Evolutionary conservation across 495 filamentous ascomycete genomes (phyloP).

Genomic region (Penicillium herquei): DNA sequence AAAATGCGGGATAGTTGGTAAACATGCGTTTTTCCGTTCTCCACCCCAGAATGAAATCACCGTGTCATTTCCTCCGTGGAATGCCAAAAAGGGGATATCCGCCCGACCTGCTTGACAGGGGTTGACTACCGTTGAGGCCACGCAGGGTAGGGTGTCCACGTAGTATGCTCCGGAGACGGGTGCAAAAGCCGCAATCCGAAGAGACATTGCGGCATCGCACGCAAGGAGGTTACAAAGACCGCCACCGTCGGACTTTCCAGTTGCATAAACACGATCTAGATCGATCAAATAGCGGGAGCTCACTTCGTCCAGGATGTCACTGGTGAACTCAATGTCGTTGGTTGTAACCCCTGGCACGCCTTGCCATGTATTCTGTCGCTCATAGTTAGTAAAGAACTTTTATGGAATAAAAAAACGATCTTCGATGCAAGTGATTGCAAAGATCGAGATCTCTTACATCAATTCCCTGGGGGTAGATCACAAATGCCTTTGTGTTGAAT

Average conservation of each 20-base stretch:
- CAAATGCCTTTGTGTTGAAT: background rate
- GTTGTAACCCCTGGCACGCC: constrained; percentile 1
- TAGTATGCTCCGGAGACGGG: constrained; percentile 5
- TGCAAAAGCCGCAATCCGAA: constrained; percentile 1
- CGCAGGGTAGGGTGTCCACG: background rate
- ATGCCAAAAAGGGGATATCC: background rate
- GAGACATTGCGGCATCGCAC: background rate
- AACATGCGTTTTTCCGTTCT: constrained; percentile 1
- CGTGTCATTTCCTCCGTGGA: constrained; percentile 6
- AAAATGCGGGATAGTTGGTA: constrained; percentile 5
- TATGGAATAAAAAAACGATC: background rate
- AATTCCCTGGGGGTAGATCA: constrained; percentile 1
- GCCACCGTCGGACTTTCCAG: constrained; percentile 4
- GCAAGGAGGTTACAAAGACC: constrained; percentile 1
- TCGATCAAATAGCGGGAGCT: background rate
- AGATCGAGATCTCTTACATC: background rate
- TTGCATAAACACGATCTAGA: background rate
- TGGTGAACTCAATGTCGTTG: background rate
- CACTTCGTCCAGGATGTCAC: background rate
- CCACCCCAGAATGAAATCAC: background rate
- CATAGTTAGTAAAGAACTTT: background rate
- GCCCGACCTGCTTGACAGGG: background rate
- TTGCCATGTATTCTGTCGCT: background rate
- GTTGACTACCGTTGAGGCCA: background rate
- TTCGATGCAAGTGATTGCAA: background rate